Conservation (phyloP, 2,329 filamentous ascomycete species). For the Fusarium subglutinans region DNA sequence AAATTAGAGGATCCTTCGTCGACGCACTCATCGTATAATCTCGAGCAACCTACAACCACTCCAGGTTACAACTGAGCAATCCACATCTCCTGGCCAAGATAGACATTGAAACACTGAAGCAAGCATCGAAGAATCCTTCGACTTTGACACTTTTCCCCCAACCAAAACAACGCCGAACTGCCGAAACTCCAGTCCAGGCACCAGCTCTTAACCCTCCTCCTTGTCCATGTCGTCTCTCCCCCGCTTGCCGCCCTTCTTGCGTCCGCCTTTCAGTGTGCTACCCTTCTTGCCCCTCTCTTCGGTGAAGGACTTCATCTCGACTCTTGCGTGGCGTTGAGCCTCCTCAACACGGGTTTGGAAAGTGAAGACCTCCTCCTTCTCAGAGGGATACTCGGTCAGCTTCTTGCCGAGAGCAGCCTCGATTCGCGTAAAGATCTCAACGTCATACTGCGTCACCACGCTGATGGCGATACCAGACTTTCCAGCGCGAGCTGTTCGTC, state of each 20-base stretch:
- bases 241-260: slow-evolving; percentile 57
- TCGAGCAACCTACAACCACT: background rate
- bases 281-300: slow-evolving; percentile 72
- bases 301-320: slow-evolving; percentile 82
- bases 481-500: slow-evolving; percentile 86
- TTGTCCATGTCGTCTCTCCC: slow-evolving; percentile 73
- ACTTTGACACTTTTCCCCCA: slow-evolving; percentile 19
- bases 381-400: slow-evolving; percentile 72
- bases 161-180: slow-evolving; percentile 26
- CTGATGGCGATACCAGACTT: slow-evolving; percentile 84
- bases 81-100: background rate
- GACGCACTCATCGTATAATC: background rate
- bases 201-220: slow-evolving; percentile 69
- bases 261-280: slow-evolving; percentile 49
- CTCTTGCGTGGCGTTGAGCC: slow-evolving; percentile 81
- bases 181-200: slow-evolving; percentile 10
- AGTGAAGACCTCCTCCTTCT: slow-evolving; percentile 87
- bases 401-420: slow-evolving; percentile 85
- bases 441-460: slow-evolving; percentile 87
- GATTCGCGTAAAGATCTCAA: slow-evolving; percentile 82
- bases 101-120: background rate
- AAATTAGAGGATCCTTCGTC: background rate
- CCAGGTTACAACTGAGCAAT: background rate
- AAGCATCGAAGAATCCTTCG: slow-evolving; percentile 5
- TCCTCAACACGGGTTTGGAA: slow-evolving; percentile 82